Conservation (phyloP, 2,329 filamentous ascomycete species). For the Pleomassaria siparia region DNA sequence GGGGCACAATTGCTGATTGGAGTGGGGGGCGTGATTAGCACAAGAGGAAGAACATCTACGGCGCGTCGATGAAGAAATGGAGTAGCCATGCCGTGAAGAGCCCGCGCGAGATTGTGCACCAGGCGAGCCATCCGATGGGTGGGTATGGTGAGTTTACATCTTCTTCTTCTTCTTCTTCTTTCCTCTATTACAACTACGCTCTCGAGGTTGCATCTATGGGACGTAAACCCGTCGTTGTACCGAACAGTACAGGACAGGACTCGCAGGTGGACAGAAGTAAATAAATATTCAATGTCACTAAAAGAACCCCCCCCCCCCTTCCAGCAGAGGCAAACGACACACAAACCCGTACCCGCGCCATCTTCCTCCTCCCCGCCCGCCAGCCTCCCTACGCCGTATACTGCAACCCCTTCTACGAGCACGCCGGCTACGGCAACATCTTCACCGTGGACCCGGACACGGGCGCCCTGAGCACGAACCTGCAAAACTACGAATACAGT, state of each 20-base stretch:
- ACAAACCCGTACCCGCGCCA: constrained; percentile 81
- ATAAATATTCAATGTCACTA: no score
- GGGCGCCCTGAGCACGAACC: constrained; percentile 63
- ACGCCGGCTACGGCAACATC: constrained; percentile 80
- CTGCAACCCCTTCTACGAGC: constrained; percentile 86
- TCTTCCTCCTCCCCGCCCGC: constrained; percentile 80
- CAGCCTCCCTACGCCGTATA: constrained; percentile 81
- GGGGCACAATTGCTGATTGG: constrained; percentile 15
- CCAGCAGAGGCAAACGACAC: constrained; percentile 67
- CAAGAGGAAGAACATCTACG: constrained; percentile 80
- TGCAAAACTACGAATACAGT: constrained; percentile 74
- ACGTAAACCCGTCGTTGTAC: no score
- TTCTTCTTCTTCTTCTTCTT: no score
- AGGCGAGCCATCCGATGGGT: constrained; percentile 72
- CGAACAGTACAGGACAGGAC: no score
- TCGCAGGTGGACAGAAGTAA: no score
- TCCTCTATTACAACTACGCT: no score
- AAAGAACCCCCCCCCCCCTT: no score
- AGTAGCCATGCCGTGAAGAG: constrained; percentile 76
- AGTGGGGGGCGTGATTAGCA: constrained; percentile 64
- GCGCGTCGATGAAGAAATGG: constrained; percentile 93
- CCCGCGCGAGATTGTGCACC: constrained; percentile 74
- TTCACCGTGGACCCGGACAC: constrained; percentile 62
- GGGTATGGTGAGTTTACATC: constrained; percentile 69
- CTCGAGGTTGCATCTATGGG: no score